Conservation (phyloP, 768 basidiomycete species). For the Tricholoma furcatifolium region DNA sequence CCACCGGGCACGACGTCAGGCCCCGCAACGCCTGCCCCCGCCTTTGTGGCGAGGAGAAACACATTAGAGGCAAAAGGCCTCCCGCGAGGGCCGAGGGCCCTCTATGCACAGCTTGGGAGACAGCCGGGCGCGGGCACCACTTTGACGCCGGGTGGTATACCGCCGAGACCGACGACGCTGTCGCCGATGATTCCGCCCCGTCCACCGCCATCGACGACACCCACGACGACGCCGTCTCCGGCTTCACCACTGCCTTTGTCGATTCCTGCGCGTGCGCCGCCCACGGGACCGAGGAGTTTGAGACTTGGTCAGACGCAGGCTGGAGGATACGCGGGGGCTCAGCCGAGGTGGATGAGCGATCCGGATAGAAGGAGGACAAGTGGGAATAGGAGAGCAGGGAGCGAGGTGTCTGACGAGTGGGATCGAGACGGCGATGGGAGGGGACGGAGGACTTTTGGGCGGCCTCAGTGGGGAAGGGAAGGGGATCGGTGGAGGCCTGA, state of each 20-base stretch:
- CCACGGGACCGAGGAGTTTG: conserved; percentile 10
- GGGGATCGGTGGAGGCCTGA: conserved; percentile 1
- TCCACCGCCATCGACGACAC: neutral
- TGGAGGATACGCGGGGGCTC: neutral
- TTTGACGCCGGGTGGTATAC: too few species aligned
- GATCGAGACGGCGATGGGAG: conserved; percentile 48
- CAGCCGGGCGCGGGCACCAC: too few species aligned
- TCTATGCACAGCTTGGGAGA: too few species aligned
- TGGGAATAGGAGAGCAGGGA: conserved; percentile 1
- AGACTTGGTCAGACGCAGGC: neutral
- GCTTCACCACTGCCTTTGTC: neutral
- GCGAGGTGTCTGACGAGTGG: conserved; percentile 35
- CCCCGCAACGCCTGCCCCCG: conserved; percentile 49
- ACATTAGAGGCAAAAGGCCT: neutral
- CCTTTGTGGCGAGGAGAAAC: neutral
- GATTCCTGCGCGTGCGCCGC: conserved; percentile 5
- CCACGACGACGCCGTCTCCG: neutral
- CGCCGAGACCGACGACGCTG: too few species aligned
- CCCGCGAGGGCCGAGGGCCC: too few species aligned
- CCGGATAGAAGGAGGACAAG: neutral
- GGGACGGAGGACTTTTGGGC: conserved; percentile 31
- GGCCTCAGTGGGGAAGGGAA: neutral
- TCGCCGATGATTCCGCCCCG: too few species aligned
- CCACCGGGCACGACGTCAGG: conserved; percentile 31
- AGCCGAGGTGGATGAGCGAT: neutral